These are phyloP conservation scores for Orbilia oligospora DNA, from an alignment of 2,329 filamentous ascomycete genomes.

Conservation along the genomic window DNA sequence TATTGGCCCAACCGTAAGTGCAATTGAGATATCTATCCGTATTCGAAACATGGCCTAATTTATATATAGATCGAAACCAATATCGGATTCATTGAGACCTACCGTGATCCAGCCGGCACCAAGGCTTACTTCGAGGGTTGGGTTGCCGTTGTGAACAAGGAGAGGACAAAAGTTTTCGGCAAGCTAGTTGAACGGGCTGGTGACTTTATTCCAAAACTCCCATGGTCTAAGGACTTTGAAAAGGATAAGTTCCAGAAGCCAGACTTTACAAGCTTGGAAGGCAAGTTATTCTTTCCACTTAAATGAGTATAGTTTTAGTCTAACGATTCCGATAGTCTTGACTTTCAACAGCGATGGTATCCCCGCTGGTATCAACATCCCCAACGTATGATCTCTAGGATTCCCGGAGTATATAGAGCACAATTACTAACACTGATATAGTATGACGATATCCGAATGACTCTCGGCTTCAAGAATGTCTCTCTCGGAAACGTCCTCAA, in stretches of 20 bases:
- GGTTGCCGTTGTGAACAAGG: slow-evolving; percentile 81
- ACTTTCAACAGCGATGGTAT: slow-evolving; percentile 69
- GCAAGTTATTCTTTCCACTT: slow-evolving; percentile 77
- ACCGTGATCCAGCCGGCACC: slow-evolving; percentile 84
- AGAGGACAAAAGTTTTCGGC: slow-evolving; percentile 72
- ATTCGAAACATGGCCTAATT: not conserved
- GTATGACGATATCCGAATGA: slow-evolving; percentile 84
- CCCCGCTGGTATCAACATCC: slow-evolving; percentile 73
- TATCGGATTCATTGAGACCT: slow-evolving; percentile 88
- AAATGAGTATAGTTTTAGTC: slow-evolving; percentile 57
- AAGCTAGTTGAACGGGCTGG: slow-evolving; percentile 86
- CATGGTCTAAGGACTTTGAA: slow-evolving; percentile 90
- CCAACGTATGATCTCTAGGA: slow-evolving; percentile 69
- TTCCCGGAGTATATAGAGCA: not conserved
- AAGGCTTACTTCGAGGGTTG: slow-evolving; percentile 90
- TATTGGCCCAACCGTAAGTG: slow-evolving; percentile 75
- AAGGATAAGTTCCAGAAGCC: slow-evolving; percentile 96
- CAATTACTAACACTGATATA: slow-evolving; percentile 56
- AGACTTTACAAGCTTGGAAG: slow-evolving; percentile 95
- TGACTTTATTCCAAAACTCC: slow-evolving; percentile 86
- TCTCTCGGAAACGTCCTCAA: slow-evolving; percentile 92
- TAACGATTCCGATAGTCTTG: slow-evolving; percentile 59
- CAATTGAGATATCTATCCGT: not conserved
- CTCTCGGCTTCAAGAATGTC: slow-evolving; percentile 91
- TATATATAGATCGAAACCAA: slow-evolving; percentile 77